Percentiles rank a stretch among this genome's conserved stretches.
phyloP scores from a whole-genome alignment of 2,329 filamentous ascomycete genomes.

The Aspergillus persii region DNA sequence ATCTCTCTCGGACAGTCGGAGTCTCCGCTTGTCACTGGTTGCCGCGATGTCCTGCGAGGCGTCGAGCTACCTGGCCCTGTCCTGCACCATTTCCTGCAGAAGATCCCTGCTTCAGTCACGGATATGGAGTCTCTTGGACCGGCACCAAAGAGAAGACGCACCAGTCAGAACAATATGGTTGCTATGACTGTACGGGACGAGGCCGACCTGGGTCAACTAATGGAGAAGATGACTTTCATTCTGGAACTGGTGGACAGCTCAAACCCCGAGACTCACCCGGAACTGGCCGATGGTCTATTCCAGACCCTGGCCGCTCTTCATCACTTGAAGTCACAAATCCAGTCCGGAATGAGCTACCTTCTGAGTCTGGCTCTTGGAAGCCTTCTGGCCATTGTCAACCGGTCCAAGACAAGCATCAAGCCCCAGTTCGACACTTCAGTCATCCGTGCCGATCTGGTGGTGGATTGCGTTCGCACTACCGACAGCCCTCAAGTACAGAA shows the following conservation, averaged over 20 bases:
- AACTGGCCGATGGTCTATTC: slow-evolving; percentile 77
- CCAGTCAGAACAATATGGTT: slow-evolving; percentile 68
- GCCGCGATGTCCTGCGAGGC: slow-evolving; percentile 67
- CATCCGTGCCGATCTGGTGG: slow-evolving; percentile 83
- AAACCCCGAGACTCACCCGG: slow-evolving; percentile 68
- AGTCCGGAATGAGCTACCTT: slow-evolving; percentile 85
- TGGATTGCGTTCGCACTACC: slow-evolving; percentile 90
- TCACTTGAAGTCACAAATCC: slow-evolving; percentile 74
- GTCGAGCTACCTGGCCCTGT: slow-evolving; percentile 72
- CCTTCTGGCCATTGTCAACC: slow-evolving; percentile 78
- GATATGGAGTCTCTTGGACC: slow-evolving; percentile 70
- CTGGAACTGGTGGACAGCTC: slow-evolving; percentile 85
- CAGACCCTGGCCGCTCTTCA: slow-evolving; percentile 82
- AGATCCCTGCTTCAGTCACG: slow-evolving; percentile 66
- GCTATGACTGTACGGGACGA: slow-evolving; percentile 62
- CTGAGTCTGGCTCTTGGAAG: slow-evolving; percentile 81
- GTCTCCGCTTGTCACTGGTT: slow-evolving; percentile 29
- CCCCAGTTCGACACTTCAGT: slow-evolving; percentile 70
- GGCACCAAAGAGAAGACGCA: slow-evolving; percentile 74
- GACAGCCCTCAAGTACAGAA: slow-evolving; percentile 93
- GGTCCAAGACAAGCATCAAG: slow-evolving; percentile 54
- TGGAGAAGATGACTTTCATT: slow-evolving; percentile 80
- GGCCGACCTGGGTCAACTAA: slow-evolving; percentile 62
- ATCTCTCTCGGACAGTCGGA: slow-evolving; percentile 36
- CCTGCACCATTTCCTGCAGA: slow-evolving; percentile 69